Base-by-base conservation (phyloP, 176 grass and related monocot species). In the Oryza brachyantha region DNA sequence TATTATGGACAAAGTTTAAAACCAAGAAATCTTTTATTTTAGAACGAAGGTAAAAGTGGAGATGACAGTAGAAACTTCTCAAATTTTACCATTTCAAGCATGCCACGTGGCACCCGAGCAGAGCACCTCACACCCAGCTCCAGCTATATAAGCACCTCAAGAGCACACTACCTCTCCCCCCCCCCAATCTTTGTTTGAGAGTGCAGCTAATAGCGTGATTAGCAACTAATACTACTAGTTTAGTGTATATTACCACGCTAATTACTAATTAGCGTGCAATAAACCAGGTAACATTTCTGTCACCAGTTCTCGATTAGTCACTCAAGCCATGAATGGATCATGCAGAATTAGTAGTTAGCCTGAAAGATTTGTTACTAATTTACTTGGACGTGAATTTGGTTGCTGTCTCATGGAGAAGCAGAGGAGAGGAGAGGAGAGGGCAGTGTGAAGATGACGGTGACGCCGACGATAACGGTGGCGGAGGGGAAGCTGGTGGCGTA, bases 391-490 rank as follows among this genome's bases (percentile, higher is more conserved):
- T 31, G 12, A 31, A 8, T 66, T 66, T 52, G 14, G 6, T 64
- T 7, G 29, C 59, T 46, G 29, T 72, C 1, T 12, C 10, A 36
- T 31, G 68, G 22, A 50, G n/a, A 48, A 61, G 72, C 48, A 52
- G 48, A 8, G 48, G 1, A 17, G 10, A 11, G 22, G n/a, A 52
- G 48, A 8, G 48, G 1, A 32, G 31, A 5, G 59, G 50, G 64
- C 24, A 37, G 29, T 6, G 12, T 42, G 12, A 86, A 73, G 82
- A 94, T 94, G 88, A 94, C 88, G 78, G 77, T 94, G 80, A 84
- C 64, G 62, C 77, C 91, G 13, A 80, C 65, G 82, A 88, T 94
- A 24, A 85, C 87, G 52, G 77, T 91, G 67, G 66, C 40, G 31
- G 79, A 82, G 4, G 85, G 85, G 11, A 85, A 71, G 29, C 83